Percentiles rank a stretch among this genome's conserved stretches.
These are phyloP conservation scores for Sinapis alba DNA, from an alignment of 441 rosid genomes.

Conservation along the genomic window DNA sequence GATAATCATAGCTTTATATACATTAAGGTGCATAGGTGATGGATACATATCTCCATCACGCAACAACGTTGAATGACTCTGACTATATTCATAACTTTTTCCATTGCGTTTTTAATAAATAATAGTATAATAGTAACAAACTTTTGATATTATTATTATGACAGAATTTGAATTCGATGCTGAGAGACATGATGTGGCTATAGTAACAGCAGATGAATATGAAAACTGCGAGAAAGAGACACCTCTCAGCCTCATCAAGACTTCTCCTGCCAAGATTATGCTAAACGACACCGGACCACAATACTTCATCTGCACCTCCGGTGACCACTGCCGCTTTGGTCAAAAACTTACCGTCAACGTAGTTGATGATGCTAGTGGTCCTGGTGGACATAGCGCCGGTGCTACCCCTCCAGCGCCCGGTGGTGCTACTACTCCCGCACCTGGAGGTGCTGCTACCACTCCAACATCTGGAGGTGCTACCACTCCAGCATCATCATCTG, in stretches of 20 bases:
- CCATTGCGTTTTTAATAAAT: not conserved
- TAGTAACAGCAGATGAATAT: slow-evolving; percentile 32
- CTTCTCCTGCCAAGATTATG: slow-evolving; percentile 29
- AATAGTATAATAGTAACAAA: slow-evolving; percentile 1
- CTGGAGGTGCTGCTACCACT: slow-evolving; percentile 21
- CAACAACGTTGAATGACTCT: not conserved
- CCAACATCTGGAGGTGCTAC: slow-evolving; percentile 15
- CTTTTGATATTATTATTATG: not conserved
- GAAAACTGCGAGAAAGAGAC: slow-evolving; percentile 35
- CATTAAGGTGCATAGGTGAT: not conserved
- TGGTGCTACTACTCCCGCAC: not conserved
- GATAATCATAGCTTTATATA: too few species aligned
- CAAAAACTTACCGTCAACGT: slow-evolving; percentile 31
- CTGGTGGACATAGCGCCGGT: slow-evolving; percentile 19
- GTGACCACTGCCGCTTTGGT: slow-evolving; percentile 40
- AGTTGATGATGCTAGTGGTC: slow-evolving; percentile 25
- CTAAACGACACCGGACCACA: slow-evolving; percentile 39
- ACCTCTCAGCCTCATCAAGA: slow-evolving; percentile 9
- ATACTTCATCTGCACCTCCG: slow-evolving; percentile 36
- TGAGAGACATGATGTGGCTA: slow-evolving; percentile 37
- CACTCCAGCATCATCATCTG: not conserved
- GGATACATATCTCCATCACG: not conserved
- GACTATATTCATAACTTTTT: not conserved
- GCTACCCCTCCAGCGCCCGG: slow-evolving; percentile 16
- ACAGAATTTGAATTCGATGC: slow-evolving; percentile 37